phyloP scores from a whole-genome alignment of 2,329 filamentous ascomycete genomes.

The Colletotrichum sp. region DNA sequence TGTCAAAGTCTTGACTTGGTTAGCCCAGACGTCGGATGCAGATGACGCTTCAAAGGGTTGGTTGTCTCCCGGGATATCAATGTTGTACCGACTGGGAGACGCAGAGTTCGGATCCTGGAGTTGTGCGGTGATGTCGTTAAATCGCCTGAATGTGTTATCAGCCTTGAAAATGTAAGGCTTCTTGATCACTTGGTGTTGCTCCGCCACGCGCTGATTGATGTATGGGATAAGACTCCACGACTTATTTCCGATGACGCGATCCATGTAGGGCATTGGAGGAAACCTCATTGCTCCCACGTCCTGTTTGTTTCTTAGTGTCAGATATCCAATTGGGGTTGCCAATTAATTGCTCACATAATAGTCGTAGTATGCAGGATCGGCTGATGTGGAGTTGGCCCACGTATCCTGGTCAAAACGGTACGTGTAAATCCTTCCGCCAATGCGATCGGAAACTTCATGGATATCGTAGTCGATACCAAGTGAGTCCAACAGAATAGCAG shows the following conservation, averaged over 20 bases:
- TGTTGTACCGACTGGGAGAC: slow-evolving; percentile 11
- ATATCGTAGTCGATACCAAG: slow-evolving; percentile 40
- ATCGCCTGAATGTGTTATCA: slow-evolving; percentile 24
- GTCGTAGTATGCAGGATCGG: slow-evolving; percentile 28
- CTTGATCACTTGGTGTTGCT: slow-evolving; percentile 19
- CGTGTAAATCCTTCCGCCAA: slow-evolving; percentile 42
- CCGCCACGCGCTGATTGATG: slow-evolving; percentile 19
- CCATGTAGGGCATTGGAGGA: slow-evolving; percentile 36
- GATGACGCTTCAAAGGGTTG: slow-evolving; percentile 14
- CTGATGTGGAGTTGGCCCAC: slow-evolving; percentile 23
- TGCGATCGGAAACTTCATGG: slow-evolving; percentile 34
- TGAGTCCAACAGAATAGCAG: slow-evolving; percentile 36
- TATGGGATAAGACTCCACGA: slow-evolving; percentile 26
- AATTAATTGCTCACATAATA: slow-evolving; percentile 29
- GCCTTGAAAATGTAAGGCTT: slow-evolving; percentile 24
- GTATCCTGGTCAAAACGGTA: slow-evolving; percentile 31
- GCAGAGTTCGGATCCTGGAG: slow-evolving; percentile 1
- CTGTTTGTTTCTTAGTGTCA: slow-evolving; percentile 17
- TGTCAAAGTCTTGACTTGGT: slow-evolving; percentile 9
- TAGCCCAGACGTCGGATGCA: slow-evolving; percentile 8
- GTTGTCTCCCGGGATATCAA: slow-evolving; percentile 21
- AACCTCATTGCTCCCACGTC: slow-evolving; percentile 48
- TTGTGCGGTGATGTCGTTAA: slow-evolving; percentile 19
- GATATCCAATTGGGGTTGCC: neutral
- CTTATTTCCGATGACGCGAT: slow-evolving; percentile 24